These are phyloP conservation scores for Alternaria postmessia DNA, from an alignment of 2,329 filamentous ascomycete species.

Conservation along the genomic window DNA sequence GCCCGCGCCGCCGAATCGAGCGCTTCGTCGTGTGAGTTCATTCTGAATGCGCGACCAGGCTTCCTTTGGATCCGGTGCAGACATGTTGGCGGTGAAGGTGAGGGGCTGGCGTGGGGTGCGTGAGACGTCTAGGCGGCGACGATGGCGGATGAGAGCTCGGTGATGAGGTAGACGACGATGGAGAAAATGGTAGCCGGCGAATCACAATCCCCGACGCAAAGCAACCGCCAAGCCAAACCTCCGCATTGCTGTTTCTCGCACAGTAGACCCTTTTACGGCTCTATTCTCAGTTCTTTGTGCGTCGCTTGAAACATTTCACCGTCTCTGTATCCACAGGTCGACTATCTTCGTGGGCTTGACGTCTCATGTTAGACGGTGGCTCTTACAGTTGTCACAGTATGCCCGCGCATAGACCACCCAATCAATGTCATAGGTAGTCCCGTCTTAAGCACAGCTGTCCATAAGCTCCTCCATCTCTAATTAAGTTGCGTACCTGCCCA, in stretches of 20 bases:
- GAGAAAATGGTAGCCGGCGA: conserved; percentile 39
- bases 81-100: conserved; percentile 34
- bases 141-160: conserved; percentile 27
- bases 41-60: conserved; percentile 71
- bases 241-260: conserved; percentile 18
- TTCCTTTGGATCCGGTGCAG: conserved; percentile 66
- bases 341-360: conserved; percentile 9
- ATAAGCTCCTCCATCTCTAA: conserved; percentile 33
- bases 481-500: conserved; percentile 31
- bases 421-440: conserved; percentile 36
- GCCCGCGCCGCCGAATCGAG: conserved; percentile 59
- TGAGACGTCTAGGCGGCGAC: conserved; percentile 38
- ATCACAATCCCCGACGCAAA: conserved; percentile 35
- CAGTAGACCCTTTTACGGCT: not conserved
- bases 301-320: conserved; percentile 1
- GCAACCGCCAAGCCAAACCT: conserved; percentile 28
- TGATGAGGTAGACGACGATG: conserved; percentile 42
- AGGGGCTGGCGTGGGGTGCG: conserved; percentile 42
- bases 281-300: not conserved
- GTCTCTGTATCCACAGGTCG: not conserved
- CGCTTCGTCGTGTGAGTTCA: conserved; percentile 60
- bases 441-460: conserved; percentile 49
- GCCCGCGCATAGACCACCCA: conserved; percentile 42
- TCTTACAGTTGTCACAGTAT: conserved; percentile 23
- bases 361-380: conserved; percentile 21